Percentiles rank a stretch among this genome's conserved stretches.
Conservation (phyloP, 768 basidiomycete genomes). For the Serendipita indica region DNA sequence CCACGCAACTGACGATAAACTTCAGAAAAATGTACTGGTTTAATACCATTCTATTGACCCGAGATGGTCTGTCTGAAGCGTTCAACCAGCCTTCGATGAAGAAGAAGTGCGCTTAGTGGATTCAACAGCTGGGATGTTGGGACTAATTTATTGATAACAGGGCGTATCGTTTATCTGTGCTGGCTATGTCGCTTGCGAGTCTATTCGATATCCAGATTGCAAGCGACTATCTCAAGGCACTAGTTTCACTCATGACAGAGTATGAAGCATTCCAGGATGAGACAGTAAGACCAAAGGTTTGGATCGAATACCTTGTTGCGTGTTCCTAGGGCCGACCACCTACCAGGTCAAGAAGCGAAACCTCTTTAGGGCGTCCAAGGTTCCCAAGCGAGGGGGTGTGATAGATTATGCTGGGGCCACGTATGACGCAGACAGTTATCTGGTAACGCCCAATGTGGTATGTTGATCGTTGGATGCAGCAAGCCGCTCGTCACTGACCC, state of each 20-base stretch:
- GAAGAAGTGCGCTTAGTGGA: constrained; percentile 53
- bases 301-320: constrained; percentile 2
- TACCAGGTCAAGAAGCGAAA: constrained; percentile 25
- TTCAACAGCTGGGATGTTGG: background rate
- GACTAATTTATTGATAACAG: constrained; percentile 25
- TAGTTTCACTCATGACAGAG: constrained; percentile 56
- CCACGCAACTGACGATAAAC: constrained; percentile 6
- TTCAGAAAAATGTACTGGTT: constrained; percentile 72
- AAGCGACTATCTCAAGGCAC: constrained; percentile 60
- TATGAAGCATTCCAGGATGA: constrained; percentile 70
- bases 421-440: constrained; percentile 51
- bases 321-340: background rate
- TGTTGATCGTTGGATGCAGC: constrained; percentile 19
- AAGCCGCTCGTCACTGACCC: background rate
- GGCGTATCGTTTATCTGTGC: constrained; percentile 66
- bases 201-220: constrained; percentile 70
- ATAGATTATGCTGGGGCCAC: constrained; percentile 45
- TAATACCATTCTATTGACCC: constrained; percentile 69
- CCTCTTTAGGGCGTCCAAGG: constrained; percentile 42
- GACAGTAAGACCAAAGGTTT: constrained; percentile 45
- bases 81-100: constrained; percentile 66
- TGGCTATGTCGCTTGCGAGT: constrained; percentile 75
- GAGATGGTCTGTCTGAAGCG: constrained; percentile 52
- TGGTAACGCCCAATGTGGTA: constrained; percentile 62
- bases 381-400: constrained; percentile 37